These are phyloP conservation scores for Aspergillus pseudotamarii DNA, from an alignment of 2,329 filamentous ascomycete genomes.

Conservation along the genomic window DNA sequence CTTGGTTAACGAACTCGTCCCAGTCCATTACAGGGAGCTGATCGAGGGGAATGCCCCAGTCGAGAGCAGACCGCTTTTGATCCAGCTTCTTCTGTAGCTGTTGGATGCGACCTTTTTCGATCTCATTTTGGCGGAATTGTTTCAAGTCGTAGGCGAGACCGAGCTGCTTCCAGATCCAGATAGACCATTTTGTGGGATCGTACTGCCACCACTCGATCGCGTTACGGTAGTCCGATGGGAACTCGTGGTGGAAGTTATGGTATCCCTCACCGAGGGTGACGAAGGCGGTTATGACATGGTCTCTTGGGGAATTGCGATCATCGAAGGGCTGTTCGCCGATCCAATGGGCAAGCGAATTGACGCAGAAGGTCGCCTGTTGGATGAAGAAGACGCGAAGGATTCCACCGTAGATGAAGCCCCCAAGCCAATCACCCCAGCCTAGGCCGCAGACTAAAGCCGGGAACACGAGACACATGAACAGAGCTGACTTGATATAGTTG, in stretches of 20 bases:
- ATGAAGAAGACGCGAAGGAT: conserved; percentile 82
- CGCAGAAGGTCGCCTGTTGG: conserved; percentile 86
- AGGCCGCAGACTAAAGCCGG: conserved; percentile 73
- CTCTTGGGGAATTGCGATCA: conserved; percentile 81
- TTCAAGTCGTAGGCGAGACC: conserved; percentile 82
- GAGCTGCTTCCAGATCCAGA: conserved; percentile 76
- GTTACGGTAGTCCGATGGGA: conserved; percentile 71
- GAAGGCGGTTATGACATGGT: conserved; percentile 78
- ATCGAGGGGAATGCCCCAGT: conserved; percentile 81
- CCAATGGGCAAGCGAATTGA: conserved; percentile 87
- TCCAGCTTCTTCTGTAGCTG: conserved; percentile 86
- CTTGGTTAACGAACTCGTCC: conserved; percentile 57
- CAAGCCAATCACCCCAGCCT: conserved; percentile 73
- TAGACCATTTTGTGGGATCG: conserved; percentile 84
- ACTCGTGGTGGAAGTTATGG: conserved; percentile 71
- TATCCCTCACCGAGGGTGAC: conserved; percentile 83
- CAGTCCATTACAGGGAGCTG: conserved; percentile 73
- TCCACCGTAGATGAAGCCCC: conserved; percentile 78
- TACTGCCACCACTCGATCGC: conserved; percentile 85
- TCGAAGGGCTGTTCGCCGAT: conserved; percentile 86
- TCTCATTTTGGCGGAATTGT: conserved; percentile 83
- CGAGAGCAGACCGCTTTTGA: conserved; percentile 72
- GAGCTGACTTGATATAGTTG: conserved; percentile 75
- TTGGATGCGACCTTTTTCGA: conserved; percentile 76
- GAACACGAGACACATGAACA: conserved; percentile 70